Conservation (phyloP, 2,329 filamentous ascomycete genomes). For the Exophiala sideris region DNA sequence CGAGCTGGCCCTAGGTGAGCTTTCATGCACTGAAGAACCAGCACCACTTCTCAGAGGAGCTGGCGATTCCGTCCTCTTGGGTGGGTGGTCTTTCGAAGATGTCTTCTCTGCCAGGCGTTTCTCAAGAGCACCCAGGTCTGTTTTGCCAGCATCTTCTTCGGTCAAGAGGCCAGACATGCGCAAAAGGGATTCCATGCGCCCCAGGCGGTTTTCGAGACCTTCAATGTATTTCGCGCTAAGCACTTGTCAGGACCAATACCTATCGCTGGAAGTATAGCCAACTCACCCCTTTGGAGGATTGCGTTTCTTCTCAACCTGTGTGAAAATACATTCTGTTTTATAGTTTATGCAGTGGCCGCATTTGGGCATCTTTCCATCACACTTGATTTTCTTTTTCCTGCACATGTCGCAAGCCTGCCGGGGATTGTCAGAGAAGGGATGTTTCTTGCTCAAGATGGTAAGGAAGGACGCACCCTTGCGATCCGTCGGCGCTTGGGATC, state of each 20-base stretch:
- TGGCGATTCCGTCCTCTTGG: slow-evolving; percentile 22
- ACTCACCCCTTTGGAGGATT: slow-evolving; percentile 91
- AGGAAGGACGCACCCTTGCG: slow-evolving; percentile 64
- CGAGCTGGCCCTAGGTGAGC: slow-evolving; percentile 14
- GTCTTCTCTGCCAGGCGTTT: slow-evolving; percentile 62
- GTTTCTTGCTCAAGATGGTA: background rate
- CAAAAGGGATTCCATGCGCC: slow-evolving; percentile 91
- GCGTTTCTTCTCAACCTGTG: slow-evolving; percentile 97
- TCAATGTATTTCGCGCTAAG: slow-evolving; percentile 93
- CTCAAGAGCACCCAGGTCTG: slow-evolving; percentile 83
- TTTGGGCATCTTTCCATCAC: slow-evolving; percentile 89
- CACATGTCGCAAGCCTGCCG: slow-evolving; percentile 89
- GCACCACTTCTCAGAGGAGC: slow-evolving; percentile 12
- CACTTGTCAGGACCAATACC: slow-evolving; percentile 1
- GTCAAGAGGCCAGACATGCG: slow-evolving; percentile 80
- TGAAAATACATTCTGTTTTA: slow-evolving; percentile 96
- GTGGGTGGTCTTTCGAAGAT: slow-evolving; percentile 27
- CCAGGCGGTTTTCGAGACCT: slow-evolving; percentile 86
- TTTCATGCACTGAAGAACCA: slow-evolving; percentile 12
- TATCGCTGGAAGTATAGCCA: background rate
- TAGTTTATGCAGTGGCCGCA: slow-evolving; percentile 97
- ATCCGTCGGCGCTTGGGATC: slow-evolving; percentile 88
- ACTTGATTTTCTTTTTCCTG: slow-evolving; percentile 90
- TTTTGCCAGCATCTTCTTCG: slow-evolving; percentile 80
- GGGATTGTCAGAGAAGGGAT: slow-evolving; percentile 16